phyloP scores from a whole-genome alignment of 2,329 filamentous ascomycete species.

The Ophiocordyceps polyrhachis-furcata region DNA sequence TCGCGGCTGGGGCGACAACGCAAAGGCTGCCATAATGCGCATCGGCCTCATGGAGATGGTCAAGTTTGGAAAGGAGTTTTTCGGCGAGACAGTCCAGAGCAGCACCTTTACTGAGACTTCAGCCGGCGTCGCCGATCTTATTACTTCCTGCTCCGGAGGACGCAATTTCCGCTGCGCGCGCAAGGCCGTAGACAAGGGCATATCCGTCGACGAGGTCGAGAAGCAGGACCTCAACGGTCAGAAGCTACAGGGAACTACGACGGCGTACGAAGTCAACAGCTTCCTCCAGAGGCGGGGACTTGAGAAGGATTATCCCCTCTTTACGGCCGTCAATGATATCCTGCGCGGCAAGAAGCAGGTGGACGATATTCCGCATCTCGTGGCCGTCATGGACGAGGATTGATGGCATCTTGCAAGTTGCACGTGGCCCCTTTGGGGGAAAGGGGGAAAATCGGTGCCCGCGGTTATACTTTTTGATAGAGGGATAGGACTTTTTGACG shows the following conservation, averaged over 20 bases:
- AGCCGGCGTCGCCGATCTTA: slow-evolving; percentile 84
- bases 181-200: slow-evolving; percentile 61
- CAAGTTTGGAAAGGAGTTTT: slow-evolving; percentile 87
- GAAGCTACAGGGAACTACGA: slow-evolving; percentile 87
- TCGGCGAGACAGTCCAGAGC: slow-evolving; percentile 59
- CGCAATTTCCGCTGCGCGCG: slow-evolving; percentile 90
- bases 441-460: too few relatives aligned
- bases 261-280: slow-evolving; percentile 75
- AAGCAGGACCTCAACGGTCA: slow-evolving; percentile 82
- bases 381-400: slow-evolving; percentile 15
- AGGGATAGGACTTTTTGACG: too few relatives aligned
- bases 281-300: slow-evolving; percentile 65
- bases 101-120: slow-evolving; percentile 94
- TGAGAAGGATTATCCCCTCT: slow-evolving; percentile 75
- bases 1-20: slow-evolving; percentile 93
- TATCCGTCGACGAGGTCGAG: slow-evolving; percentile 76
- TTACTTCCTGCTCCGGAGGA: slow-evolving; percentile 82
- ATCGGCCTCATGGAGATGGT: slow-evolving; percentile 94
- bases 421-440: too few relatives aligned
- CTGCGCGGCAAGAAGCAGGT: slow-evolving; percentile 58
- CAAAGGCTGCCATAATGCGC: slow-evolving; percentile 96
- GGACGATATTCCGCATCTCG: slow-evolving; percentile 60
- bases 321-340: slow-evolving; percentile 74
- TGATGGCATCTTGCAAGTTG: not conserved
- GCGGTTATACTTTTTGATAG: too few relatives aligned